These are phyloP conservation scores for Coemansia reversa DNA, from an alignment of 192 early-diverging fungal species.

Conservation along the genomic window DNA sequence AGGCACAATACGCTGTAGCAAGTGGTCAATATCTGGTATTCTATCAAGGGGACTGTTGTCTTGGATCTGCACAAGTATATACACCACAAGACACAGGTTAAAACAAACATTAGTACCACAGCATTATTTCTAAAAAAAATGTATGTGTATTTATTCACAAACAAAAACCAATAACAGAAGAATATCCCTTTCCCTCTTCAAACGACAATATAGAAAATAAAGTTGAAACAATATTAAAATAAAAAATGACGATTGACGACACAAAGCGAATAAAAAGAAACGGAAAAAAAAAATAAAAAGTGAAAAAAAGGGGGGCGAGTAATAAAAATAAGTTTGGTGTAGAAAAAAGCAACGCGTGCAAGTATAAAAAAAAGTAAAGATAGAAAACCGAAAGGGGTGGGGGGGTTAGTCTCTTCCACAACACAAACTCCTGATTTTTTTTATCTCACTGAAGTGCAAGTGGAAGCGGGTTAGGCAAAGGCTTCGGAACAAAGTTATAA, in stretches of 20 bases:
- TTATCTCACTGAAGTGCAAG: slow-evolving; percentile 41
- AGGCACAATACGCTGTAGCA: slow-evolving; percentile 60
- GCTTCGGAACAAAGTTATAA: slow-evolving; percentile 47
- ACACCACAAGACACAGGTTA: background rate
- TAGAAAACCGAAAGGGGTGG: background rate
- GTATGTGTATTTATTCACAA: no score
- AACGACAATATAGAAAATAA: no score
- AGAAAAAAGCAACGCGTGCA: slow-evolving; percentile 1
- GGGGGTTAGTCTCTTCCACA: background rate
- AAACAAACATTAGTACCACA: no score
- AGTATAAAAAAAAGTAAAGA: slow-evolving; percentile 5
- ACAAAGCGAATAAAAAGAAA: slow-evolving; percentile 8
- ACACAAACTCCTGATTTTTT: background rate
- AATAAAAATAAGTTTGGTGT: background rate
- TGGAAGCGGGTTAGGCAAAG: slow-evolving; percentile 44
- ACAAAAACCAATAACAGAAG: background rate
- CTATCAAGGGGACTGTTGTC: slow-evolving; percentile 62
- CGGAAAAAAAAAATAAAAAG: slow-evolving; percentile 20
- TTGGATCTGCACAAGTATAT: slow-evolving; percentile 64
- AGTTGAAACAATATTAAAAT: background rate
- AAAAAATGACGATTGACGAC: slow-evolving; percentile 13
- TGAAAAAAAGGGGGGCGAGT: background rate
- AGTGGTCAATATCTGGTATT: slow-evolving; percentile 62
- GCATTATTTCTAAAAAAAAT: no score
- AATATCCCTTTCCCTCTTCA: background rate